Evolutionary conservation across 148 eudicot species (phyloP).

Genomic region (Spergularia bocconei): DNA sequence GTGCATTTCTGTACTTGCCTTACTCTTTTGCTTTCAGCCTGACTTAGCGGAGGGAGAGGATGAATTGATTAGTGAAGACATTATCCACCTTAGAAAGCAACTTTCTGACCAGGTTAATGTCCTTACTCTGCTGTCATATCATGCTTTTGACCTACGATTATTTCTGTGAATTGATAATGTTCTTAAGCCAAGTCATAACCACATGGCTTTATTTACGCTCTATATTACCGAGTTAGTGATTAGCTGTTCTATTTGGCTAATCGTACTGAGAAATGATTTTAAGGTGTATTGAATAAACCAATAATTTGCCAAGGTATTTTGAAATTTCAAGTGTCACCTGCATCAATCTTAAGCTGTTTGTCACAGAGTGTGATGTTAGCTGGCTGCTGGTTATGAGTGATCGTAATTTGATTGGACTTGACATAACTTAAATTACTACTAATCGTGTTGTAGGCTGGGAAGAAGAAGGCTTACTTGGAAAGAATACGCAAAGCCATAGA

Average conservation of each 20-base stretch:
- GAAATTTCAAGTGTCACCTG: not conserved
- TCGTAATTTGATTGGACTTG: not conserved
- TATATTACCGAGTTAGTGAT: not conserved
- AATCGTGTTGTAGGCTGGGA: slow-evolving; percentile 39
- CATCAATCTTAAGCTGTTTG: not conserved
- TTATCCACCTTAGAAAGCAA: slow-evolving; percentile 53
- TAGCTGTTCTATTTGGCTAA: not conserved
- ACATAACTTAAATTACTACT: not conserved
- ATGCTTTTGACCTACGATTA: not conserved
- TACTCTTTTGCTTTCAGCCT: slow-evolving; percentile 50
- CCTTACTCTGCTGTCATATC: slow-evolving; percentile 5
- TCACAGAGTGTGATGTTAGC: not conserved
- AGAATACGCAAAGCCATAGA: slow-evolving; percentile 45
- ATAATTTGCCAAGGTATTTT: not conserved
- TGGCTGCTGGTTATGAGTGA: not conserved
- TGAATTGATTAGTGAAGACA: slow-evolving; percentile 50
- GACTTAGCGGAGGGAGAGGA: slow-evolving; percentile 79
- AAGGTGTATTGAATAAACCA: not conserved
- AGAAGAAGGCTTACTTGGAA: slow-evolving; percentile 54
- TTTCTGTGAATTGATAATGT: not conserved
- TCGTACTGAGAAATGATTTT: not conserved
- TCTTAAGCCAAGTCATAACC: not conserved
- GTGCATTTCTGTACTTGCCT: slow-evolving; percentile 6
- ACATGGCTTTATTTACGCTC: not conserved
- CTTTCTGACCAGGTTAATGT: slow-evolving; percentile 57